Evolutionary conservation across 2,329 filamentous ascomycete genomes (phyloP).

Genomic region (Calonectria pteridis): DNA sequence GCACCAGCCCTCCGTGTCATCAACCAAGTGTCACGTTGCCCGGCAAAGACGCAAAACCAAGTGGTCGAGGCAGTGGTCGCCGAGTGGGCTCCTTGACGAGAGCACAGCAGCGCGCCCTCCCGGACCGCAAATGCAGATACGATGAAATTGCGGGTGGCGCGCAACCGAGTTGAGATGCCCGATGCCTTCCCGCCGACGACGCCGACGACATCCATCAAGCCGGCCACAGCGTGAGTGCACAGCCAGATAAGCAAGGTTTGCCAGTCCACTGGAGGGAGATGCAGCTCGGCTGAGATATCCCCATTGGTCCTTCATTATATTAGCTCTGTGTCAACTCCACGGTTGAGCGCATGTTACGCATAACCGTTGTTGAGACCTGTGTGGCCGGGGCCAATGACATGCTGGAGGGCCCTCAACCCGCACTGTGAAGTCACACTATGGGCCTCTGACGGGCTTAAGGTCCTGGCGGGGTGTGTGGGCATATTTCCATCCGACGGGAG

Average conservation of each 20-base stretch:
- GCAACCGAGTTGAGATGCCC: conserved; percentile 26
- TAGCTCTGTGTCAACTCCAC: conserved; percentile 59
- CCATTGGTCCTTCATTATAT: conserved; percentile 60
- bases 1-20: conserved; percentile 15
- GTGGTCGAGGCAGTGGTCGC: conserved; percentile 14
- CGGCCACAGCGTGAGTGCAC: conserved; percentile 31
- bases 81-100: background rate
- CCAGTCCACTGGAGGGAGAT: conserved; percentile 29
- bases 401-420: conserved; percentile 27
- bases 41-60: conserved; percentile 6
- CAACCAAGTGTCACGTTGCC: background rate
- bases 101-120: conserved; percentile 12
- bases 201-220: conserved; percentile 28
- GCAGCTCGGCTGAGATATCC: conserved; percentile 57
- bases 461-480: conserved; percentile 33
- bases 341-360: conserved; percentile 67
- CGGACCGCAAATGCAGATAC: conserved; percentile 15
- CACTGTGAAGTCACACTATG: conserved; percentile 27
- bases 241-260: conserved; percentile 26
- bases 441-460: conserved; percentile 30
- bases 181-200: background rate
- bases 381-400: conserved; percentile 55
- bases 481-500: conserved; percentile 29
- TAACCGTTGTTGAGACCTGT: conserved; percentile 62
- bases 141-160: conserved; percentile 26